A percentile compares a stretch with the other conserved stretches of the same genome.
Evolutionary conservation across 2,329 filamentous ascomycete genomes (phyloP).

Genomic region (Beauveria brongniartii): DNA sequence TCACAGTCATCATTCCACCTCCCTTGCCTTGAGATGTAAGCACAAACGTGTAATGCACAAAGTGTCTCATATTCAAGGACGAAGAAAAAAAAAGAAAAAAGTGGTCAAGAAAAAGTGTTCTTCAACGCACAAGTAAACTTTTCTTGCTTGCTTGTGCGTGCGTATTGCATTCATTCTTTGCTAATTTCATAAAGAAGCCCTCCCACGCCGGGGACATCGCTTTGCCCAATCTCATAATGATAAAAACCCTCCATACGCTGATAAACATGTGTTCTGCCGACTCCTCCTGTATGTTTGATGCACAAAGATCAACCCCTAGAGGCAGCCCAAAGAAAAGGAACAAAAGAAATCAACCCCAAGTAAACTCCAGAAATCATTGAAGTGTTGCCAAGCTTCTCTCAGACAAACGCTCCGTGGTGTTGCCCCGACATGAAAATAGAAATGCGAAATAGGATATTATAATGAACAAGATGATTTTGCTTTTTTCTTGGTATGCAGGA

Average conservation of each 20-base stretch:
- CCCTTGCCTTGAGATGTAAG: background rate
- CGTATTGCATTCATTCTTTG: conserved; percentile 5
- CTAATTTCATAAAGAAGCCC: conserved; percentile 1
- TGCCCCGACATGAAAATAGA: conserved; percentile 1
- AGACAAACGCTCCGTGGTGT: background rate
- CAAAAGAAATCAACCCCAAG: background rate
- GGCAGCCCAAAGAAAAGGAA: background rate
- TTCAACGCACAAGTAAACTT: background rate
- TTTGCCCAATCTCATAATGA: background rate
- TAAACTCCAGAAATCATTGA: background rate
- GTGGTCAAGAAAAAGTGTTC: background rate
- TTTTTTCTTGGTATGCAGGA: conserved; percentile 12
- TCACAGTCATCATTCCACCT: conserved; percentile 5
- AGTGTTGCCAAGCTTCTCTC: conserved; percentile 4
- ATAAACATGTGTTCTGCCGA: background rate
- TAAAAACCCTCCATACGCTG: background rate
- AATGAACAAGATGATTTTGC: conserved; percentile 7
- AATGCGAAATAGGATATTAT: conserved; percentile 11
- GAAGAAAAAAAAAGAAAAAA: background rate
- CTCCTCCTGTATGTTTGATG: conserved; percentile 1
- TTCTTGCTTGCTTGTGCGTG: background rate
- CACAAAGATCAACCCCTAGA: background rate
- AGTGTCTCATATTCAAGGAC: background rate
- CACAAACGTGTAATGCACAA: background rate
- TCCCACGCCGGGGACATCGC: background rate